Percentiles rank a stretch among this genome's conserved stretches.
These are phyloP conservation scores for Primulina huaijiensis DNA, from an alignment of 257 asterid genomes.

Conservation along the genomic window DNA sequence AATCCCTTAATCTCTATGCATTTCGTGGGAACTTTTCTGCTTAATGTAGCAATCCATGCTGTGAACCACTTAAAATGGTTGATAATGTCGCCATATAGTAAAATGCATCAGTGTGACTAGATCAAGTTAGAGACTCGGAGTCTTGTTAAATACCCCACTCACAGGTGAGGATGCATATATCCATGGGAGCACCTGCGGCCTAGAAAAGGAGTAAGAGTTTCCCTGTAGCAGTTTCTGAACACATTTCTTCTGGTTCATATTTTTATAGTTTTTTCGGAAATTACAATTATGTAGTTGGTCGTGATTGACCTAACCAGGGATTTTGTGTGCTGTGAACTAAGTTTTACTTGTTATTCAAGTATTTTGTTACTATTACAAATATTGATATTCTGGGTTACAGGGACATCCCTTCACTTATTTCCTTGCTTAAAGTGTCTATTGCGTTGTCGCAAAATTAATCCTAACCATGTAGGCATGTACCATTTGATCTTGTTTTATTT, in stretches of 20 bases:
- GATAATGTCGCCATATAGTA: background rate
- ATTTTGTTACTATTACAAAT: background rate
- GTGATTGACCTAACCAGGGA: background rate
- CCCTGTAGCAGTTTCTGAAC: background rate
- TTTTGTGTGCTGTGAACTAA: background rate
- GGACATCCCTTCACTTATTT: background rate
- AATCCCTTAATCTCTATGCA: background rate
- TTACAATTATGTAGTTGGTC: background rate
- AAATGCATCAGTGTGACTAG: background rate
- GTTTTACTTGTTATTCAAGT: background rate
- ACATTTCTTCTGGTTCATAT: background rate
- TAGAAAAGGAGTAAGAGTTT: too few species aligned
- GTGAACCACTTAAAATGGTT: background rate
- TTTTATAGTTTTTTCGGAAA: background rate
- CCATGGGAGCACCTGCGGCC: background rate
- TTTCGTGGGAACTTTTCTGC: background rate
- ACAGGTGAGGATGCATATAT: background rate
- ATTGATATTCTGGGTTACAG: background rate
- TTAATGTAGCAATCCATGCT: background rate
- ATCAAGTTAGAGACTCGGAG: background rate
- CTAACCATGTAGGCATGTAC: background rate
- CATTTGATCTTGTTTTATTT: slow-evolving; percentile 1
- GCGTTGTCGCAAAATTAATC: background rate
- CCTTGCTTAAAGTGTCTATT: background rate
- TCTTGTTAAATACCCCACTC: background rate